phyloP scores from a whole-genome alignment of 2,329 filamentous ascomycete genomes.

The Chaetomium globosum region DNA sequence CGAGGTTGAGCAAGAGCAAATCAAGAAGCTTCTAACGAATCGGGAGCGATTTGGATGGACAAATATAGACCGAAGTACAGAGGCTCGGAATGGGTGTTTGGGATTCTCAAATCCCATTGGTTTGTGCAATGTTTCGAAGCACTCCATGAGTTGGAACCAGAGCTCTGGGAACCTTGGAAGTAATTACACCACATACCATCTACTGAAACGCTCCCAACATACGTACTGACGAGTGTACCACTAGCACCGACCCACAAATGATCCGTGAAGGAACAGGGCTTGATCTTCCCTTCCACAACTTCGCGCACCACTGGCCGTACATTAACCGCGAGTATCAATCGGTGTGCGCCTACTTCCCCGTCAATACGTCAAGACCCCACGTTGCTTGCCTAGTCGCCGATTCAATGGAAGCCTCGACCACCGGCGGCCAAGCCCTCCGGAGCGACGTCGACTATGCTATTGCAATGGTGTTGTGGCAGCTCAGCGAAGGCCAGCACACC shows the following conservation, averaged over 20 bases:
- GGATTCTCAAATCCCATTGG: not conserved
- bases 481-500: not conserved
- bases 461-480: not conserved
- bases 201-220: too few relatives aligned
- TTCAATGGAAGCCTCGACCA: not conserved
- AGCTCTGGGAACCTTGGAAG: slow-evolving; percentile 10
- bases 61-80: too few relatives aligned
- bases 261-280: not conserved
- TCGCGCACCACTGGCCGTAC: too few relatives aligned
- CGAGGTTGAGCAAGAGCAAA: not conserved
- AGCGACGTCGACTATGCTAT: slow-evolving; percentile 14
- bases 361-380: slow-evolving; percentile 8
- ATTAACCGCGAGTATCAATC: not conserved
- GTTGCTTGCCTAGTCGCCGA: not conserved
- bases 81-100: not conserved
- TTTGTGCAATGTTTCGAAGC: not conserved
- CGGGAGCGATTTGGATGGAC: not conserved
- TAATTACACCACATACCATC: too few relatives aligned
- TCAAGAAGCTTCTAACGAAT: not conserved
- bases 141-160: not conserved
- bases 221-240: not conserved
- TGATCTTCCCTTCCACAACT: not conserved
- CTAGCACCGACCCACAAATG: not conserved
- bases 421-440: not conserved
- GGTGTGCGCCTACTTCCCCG: slow-evolving; percentile 4